Conservation (phyloP, 1,284 basidiomycete genomes). For the Waitea zeae region DNA sequence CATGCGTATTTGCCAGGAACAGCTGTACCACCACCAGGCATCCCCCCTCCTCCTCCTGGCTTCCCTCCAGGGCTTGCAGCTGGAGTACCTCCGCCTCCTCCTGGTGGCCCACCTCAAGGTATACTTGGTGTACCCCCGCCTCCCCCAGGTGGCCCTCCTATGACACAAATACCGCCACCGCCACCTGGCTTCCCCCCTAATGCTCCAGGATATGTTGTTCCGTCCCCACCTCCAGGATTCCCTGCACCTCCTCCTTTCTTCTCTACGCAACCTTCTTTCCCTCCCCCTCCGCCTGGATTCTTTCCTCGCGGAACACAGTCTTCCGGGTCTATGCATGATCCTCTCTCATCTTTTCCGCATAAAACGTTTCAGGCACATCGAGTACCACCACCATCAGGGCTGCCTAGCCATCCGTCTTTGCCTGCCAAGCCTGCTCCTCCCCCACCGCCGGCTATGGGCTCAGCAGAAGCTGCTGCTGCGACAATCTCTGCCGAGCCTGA, state of each 20-base stretch:
- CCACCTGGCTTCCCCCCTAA: constrained; percentile 13
- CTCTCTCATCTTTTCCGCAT: constrained; percentile 42
- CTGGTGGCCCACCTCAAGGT: too few species aligned
- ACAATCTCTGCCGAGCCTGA: constrained; percentile 71
- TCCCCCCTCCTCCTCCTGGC: constrained; percentile 10
- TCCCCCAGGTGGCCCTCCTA: constrained; percentile 14
- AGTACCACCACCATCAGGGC: constrained; percentile 16
- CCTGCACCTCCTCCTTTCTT: constrained; percentile 8
- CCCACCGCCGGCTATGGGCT: constrained; percentile 6
- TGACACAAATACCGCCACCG: constrained; percentile 9
- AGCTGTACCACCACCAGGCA: constrained; percentile 5
- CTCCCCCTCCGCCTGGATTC: constrained; percentile 36
- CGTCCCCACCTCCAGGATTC: constrained; percentile 13
- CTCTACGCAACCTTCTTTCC: too few species aligned
- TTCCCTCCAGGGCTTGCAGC: too few species aligned
- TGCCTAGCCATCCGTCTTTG: constrained; percentile 10
- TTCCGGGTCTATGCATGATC: constrained; percentile 37
- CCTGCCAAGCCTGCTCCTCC: constrained; percentile 12
- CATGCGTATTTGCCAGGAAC: constrained; percentile 9
- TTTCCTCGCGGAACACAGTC: constrained; percentile 34
- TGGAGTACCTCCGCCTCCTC: too few species aligned
- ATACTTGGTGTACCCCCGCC: constrained; percentile 8
- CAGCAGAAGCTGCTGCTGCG: constrained; percentile 24
- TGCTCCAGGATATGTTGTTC: constrained; percentile 6
- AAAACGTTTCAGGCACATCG: constrained; percentile 48